Base-by-base conservation (phyloP, 257 asterid genomes). In the Rubia yunnanensis region DNA sequence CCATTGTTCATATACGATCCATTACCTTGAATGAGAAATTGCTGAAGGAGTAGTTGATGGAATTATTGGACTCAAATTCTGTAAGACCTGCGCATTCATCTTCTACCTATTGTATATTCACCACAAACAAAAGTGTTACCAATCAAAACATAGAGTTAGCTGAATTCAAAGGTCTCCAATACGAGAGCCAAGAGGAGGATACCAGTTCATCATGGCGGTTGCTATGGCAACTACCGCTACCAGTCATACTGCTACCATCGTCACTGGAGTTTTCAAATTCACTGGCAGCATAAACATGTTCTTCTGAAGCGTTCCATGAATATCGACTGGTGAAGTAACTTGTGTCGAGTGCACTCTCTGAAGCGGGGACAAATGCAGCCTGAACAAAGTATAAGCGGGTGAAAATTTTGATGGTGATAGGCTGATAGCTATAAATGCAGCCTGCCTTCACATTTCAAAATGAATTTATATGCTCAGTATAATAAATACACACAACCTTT, bases 281-380 rank as follows among this genome's bases (percentile, higher is more conserved):
- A 79, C 96, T 90, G 66, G 78, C 84, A 44, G 94, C 85, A 64
- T 76, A 94, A 44, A 90, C 87, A 3, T 82, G 94, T 81, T 94
- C 99, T 44, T 94, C 97, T 9, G 99, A 86, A 70, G 94, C 75
- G 60, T 94, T 90, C 99, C 99, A 94, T 10, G 97, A 84, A 79
- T 70, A 88, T 56, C 99, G 95, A 65, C 99, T 90, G 15, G 95
- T 90, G 66, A 94, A 94, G 81, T 94, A 94, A 76, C 99, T 94
- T 7, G 99, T 94, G 69, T 94, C 99, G 64, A 75, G 76, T 63
- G 97, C 95, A 86, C 88, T 88, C 67, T 94, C 99, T 15, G 95
- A 90, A 5, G 95, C 80, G 70, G 99, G 99, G 65, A 94, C 88
- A 70, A 94, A 94, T 17, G 97, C 95, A 72, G 99, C 99, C 97